Evolutionary conservation across 169 alveolate species (phyloP).

Genomic region (Plasmodium yoelii): DNA sequence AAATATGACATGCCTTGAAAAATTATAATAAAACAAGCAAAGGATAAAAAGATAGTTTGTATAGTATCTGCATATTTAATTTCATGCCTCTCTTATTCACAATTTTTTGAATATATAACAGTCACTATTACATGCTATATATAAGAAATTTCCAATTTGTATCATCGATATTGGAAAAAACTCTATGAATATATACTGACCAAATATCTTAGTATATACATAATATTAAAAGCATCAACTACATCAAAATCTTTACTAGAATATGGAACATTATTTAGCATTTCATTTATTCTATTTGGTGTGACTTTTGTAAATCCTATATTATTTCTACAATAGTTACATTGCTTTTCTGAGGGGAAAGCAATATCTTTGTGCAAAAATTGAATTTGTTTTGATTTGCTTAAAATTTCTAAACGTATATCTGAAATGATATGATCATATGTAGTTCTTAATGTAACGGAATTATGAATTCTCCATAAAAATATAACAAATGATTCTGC

Average conservation of each 20-base stretch:
- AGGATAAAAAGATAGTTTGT: no score
- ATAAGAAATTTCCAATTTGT: no score
- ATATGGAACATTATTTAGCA: conserved; percentile 3
- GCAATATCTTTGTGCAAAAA: conserved; percentile 42
- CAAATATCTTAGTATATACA: conserved; percentile 13
- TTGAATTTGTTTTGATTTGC: background rate
- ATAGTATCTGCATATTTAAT: no score
- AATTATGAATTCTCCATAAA: conserved; percentile 70
- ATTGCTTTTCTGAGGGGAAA: conserved; percentile 40
- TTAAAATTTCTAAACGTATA: background rate
- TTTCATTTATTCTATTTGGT: background rate
- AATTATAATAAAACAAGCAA: no score
- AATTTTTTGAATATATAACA: no score
- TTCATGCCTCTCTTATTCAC: no score
- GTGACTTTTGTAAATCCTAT: conserved; percentile 58
- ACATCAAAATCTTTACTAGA: conserved; percentile 33
- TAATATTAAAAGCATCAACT: conserved; percentile 41
- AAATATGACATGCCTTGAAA: no score
- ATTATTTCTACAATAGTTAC: conserved; percentile 42
- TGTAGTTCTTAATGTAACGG: conserved; percentile 50
- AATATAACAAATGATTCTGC: conserved; percentile 57
- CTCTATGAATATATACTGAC: conserved; percentile 16
- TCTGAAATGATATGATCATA: conserved; percentile 29
- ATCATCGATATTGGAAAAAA: no score
- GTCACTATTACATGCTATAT: no score